These are phyloP conservation scores for Lactuca sativa DNA, from an alignment of 129 eudicot species.

Conservation along the genomic window DNA sequence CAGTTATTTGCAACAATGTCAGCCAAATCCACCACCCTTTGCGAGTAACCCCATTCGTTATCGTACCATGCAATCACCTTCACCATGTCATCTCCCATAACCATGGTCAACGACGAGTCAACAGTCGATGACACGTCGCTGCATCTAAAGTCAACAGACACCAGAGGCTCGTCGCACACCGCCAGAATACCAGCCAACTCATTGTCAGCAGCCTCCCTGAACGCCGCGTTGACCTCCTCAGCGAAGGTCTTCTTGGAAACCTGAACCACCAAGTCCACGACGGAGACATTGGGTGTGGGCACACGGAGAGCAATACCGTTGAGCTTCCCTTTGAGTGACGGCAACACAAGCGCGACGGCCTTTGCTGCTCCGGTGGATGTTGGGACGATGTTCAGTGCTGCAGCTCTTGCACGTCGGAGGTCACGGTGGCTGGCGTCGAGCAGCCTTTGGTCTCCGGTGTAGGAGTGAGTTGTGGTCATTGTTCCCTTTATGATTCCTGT, in stretches of 20 bases:
- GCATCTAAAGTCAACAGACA: slow-evolving; percentile 94
- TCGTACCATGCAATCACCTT: slow-evolving; percentile 99
- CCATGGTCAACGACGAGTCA: slow-evolving; percentile 94
- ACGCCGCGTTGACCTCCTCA: slow-evolving; percentile 92
- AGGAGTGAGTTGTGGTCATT: slow-evolving; percentile 99
- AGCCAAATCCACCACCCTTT: slow-evolving; percentile 95
- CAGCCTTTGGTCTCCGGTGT: slow-evolving; percentile 99
- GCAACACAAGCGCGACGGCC: slow-evolving; percentile 95
- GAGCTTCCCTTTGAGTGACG: slow-evolving; percentile 86
- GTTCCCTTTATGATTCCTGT: slow-evolving; percentile 97
- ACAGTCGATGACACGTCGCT: slow-evolving; percentile 82
- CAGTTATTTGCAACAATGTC: slow-evolving; percentile 88
- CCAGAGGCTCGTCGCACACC: slow-evolving; percentile 92
- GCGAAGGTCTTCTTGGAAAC: slow-evolving; percentile 89
- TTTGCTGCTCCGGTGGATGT: slow-evolving; percentile 98
- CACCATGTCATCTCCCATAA: slow-evolving; percentile 99
- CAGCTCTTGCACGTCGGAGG: slow-evolving; percentile 92
- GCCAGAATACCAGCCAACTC: slow-evolving; percentile 75
- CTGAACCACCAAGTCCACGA: slow-evolving; percentile 91
- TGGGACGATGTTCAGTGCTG: slow-evolving; percentile 96
- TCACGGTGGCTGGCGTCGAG: slow-evolving; percentile 99
- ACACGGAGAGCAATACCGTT: slow-evolving; percentile 96
- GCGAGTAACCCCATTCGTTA: slow-evolving; percentile 99
- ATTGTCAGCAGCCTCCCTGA: slow-evolving; percentile 75
- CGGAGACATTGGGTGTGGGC: slow-evolving; percentile 97